Percentiles rank a stretch among this genome's conserved stretches.
Conservation (phyloP, 352 stramenopile species). For the Globisporangium iwayamae region DNA sequence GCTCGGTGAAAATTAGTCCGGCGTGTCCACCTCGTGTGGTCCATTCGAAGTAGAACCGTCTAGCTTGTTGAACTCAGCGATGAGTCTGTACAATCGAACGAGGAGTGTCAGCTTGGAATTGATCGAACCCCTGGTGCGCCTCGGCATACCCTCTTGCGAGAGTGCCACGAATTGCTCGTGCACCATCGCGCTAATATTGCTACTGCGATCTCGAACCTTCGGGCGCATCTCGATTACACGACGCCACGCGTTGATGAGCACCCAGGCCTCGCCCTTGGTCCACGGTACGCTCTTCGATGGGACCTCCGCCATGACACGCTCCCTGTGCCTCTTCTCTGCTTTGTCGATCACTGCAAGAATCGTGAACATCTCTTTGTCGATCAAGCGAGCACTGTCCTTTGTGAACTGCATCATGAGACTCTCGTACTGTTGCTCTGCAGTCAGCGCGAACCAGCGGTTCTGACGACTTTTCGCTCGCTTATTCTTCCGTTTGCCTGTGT, state of each 20-base stretch:
- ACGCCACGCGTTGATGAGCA: constrained; percentile 7
- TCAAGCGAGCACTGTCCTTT: neutral
- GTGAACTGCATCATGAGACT: neutral
- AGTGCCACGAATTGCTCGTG: neutral
- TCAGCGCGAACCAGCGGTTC: neutral
- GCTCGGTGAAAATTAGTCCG: neutral
- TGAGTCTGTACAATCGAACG: neutral
- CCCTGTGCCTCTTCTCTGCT: neutral
- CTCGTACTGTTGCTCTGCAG: neutral
- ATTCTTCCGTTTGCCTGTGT: neutral
- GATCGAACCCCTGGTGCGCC: neutral
- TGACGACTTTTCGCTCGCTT: neutral
- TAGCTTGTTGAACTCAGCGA: constrained; percentile 2
- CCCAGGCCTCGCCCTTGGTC: constrained; percentile 4
- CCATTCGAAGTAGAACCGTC: neutral
- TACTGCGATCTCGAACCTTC: neutral
- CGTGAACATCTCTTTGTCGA: constrained; percentile 1
- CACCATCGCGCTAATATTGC: neutral
- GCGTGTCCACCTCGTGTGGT: neutral
- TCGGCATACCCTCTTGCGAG: neutral
- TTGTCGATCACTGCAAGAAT: neutral
- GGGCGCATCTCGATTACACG: neutral
- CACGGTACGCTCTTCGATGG: neutral
- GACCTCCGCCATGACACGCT: neutral
- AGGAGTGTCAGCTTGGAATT: neutral